A percentile compares a stretch with the other conserved stretches of the same genome.
Conservation (phyloP, 306 rosid genomes). For the Cercis canadensis region DNA sequence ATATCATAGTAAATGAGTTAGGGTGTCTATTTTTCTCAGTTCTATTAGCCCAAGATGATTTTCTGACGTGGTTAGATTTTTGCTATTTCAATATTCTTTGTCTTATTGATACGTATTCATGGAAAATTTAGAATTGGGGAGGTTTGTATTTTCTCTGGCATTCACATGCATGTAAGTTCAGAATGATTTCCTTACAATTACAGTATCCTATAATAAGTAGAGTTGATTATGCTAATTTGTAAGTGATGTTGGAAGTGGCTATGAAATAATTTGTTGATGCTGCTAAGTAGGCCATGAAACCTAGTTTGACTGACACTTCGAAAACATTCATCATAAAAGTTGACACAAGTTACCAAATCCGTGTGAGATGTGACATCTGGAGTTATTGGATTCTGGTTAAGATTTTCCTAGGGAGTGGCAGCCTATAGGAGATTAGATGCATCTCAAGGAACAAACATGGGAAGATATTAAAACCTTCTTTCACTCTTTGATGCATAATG, state of each 20-base stretch:
- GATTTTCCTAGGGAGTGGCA: slow-evolving; percentile 9
- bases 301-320: neutral
- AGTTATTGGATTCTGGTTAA: neutral
- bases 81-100: neutral
- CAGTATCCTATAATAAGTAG: slow-evolving; percentile 21
- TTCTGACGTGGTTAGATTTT: neutral
- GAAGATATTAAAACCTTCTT: slow-evolving; percentile 12
- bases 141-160: neutral
- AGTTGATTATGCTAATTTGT: slow-evolving; percentile 10
- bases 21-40: neutral
- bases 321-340: neutral
- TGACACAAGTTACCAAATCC: slow-evolving; percentile 11
- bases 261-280: neutral
- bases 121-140: slow-evolving; percentile 11
- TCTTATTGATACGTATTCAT: slow-evolving; percentile 7
- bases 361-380: neutral
- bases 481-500: neutral
- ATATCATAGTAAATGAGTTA: neutral
- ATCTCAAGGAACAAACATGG: slow-evolving; percentile 12
- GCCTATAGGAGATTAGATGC: slow-evolving; percentile 10
- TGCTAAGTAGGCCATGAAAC: neutral
- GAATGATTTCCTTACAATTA: neutral
- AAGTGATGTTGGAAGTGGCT: too few relatives aligned
- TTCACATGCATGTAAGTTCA: neutral
- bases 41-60: neutral